These are phyloP conservation scores for Quercus gilva DNA, from an alignment of 306 rosid genomes.

Conservation along the genomic window DNA sequence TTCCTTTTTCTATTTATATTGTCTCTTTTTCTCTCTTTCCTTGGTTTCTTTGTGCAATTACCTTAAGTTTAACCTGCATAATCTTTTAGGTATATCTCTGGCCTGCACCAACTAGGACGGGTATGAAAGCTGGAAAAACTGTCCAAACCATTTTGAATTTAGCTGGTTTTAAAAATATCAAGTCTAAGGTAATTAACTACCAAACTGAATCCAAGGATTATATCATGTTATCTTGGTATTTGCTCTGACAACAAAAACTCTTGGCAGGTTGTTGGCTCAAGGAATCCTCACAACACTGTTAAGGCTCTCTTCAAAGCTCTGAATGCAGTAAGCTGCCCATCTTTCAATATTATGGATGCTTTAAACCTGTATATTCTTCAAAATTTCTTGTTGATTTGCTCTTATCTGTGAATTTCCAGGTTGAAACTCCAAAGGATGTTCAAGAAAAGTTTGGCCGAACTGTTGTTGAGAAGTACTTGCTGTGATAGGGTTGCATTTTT, in stretches of 20 bases:
- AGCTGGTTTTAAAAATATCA: conserved; percentile 90
- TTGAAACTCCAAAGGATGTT: conserved; percentile 86
- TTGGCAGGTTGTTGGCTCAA: conserved; percentile 79
- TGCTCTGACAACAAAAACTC: conserved; percentile 18
- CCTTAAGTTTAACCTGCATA: conserved; percentile 10
- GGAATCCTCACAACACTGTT: conserved; percentile 85
- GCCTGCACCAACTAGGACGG: conserved; percentile 87
- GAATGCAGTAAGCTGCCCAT: conserved; percentile 66
- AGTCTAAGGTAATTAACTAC: conserved; percentile 72
- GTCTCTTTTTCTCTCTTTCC: background rate
- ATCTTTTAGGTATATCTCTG: conserved; percentile 77
- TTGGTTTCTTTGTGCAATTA: background rate
- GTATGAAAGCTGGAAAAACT: conserved; percentile 84
- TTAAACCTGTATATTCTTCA: conserved; percentile 2
- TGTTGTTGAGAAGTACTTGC: conserved; percentile 82
- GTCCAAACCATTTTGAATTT: conserved; percentile 73
- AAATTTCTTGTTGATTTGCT: conserved; percentile 13
- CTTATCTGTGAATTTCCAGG: conserved; percentile 42
- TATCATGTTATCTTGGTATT: conserved; percentile 4
- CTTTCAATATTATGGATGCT: conserved; percentile 8
- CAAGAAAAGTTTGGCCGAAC: conserved; percentile 93
- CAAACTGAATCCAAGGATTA: conserved; percentile 19
- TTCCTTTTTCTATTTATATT: background rate
- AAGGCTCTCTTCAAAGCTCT: conserved; percentile 91
- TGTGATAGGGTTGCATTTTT: conserved; percentile 34